Conservation (phyloP, 2,329 filamentous ascomycete genomes). For the Colletotrichum agaves region DNA sequence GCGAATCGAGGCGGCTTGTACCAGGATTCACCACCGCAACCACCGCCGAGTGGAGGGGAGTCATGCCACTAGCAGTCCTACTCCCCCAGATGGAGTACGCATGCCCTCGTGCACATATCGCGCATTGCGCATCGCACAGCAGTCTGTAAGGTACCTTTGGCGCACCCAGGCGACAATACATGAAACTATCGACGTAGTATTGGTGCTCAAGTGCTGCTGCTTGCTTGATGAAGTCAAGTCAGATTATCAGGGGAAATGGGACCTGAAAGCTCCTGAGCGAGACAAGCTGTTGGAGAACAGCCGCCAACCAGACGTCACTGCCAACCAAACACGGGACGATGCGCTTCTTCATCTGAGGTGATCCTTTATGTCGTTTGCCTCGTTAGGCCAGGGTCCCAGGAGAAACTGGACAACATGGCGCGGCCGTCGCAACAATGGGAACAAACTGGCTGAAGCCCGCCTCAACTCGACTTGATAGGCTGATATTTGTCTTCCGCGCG, state of each 20-base stretch:
- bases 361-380: conserved; percentile 16
- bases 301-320: conserved; percentile 23
- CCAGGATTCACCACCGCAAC: conserved; percentile 30
- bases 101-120: conserved; percentile 19
- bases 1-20: conserved; percentile 33
- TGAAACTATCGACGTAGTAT: no score
- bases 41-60: conserved; percentile 28
- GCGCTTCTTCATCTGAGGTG: conserved; percentile 18
- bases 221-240: not conserved
- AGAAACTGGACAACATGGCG: not conserved
- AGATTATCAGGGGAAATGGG: conserved; percentile 15
- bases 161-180: conserved; percentile 6
- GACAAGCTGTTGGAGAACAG: conserved; percentile 32
- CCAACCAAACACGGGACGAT: conserved; percentile 16
- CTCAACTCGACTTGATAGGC: conserved; percentile 29
- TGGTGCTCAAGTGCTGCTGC: not conserved
- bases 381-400: conserved; percentile 1
- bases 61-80: conserved; percentile 25
- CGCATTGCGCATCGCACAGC: conserved; percentile 29
- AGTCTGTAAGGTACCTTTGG: conserved; percentile 35
- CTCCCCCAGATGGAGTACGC: conserved; percentile 10
- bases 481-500: conserved; percentile 24
- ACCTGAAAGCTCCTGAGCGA: conserved; percentile 1
- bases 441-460: conserved; percentile 14
- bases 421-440: not conserved